Evolutionary conservation across 2,329 filamentous ascomycete species (phyloP).

Genomic region (Magnaporthales sp.): DNA sequence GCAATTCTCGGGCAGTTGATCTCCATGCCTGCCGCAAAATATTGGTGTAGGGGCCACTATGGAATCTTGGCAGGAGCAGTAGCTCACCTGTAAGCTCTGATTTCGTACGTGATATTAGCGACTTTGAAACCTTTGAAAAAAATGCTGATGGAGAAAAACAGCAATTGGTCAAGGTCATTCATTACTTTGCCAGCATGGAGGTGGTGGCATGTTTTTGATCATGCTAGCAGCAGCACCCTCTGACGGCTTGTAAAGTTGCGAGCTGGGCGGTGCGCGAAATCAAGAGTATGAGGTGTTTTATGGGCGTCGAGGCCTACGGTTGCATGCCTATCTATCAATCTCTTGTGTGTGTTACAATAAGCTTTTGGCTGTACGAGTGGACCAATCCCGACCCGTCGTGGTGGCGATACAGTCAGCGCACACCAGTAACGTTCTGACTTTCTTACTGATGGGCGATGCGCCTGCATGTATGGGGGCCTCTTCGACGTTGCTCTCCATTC

Average conservation of each 20-base stretch:
- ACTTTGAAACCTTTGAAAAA: neutral
- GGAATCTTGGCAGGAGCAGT: no score
- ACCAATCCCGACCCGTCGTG: neutral
- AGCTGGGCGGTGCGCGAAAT: neutral
- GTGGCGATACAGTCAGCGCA: neutral
- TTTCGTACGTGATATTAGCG: neutral
- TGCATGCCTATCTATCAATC: neutral
- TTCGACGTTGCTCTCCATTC: neutral
- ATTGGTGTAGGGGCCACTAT: no score
- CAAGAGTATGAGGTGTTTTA: neutral
- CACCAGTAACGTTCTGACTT: neutral
- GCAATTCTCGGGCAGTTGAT: neutral
- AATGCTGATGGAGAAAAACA: neutral
- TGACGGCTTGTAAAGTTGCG: neutral
- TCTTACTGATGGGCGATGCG: neutral
- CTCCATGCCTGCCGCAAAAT: neutral
- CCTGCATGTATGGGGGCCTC: neutral
- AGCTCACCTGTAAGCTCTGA: neutral
- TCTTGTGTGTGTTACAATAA: neutral
- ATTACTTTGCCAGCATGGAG: neutral
- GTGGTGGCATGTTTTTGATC: neutral
- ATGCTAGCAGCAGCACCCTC: neutral
- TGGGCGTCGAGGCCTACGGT: neutral
- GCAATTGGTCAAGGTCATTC: neutral
- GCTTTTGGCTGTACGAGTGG: neutral